Conservation (phyloP, 2,329 filamentous ascomycete genomes). For the Sordariomycetes sp. region DNA sequence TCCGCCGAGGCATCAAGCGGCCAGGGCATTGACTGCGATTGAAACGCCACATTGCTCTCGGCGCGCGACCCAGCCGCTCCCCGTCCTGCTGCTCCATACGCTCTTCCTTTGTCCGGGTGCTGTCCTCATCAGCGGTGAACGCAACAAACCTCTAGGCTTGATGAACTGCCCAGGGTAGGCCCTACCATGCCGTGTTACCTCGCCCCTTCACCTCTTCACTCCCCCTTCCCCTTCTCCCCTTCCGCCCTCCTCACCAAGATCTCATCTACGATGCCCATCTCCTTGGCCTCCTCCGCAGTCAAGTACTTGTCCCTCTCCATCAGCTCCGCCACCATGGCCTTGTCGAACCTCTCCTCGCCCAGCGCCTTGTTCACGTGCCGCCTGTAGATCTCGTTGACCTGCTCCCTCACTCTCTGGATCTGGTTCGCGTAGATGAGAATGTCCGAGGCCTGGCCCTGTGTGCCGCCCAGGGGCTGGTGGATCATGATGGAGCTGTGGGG, state of each 20-base stretch:
- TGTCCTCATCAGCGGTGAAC: background rate
- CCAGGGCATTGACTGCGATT: background rate
- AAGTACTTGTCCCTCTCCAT: conserved; percentile 98
- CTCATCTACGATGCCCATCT: conserved; percentile 85
- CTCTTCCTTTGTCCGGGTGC: background rate
- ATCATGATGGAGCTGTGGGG: conserved; percentile 97
- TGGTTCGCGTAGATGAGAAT: conserved; percentile 97
- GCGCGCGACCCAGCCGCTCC: background rate
- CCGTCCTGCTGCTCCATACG: background rate
- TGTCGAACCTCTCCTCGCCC: conserved; percentile 59
- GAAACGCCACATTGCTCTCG: background rate
- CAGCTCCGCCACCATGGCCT: conserved; percentile 70
- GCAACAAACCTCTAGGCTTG: background rate
- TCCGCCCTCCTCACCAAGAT: conserved; percentile 54
- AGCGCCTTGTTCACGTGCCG: conserved; percentile 69
- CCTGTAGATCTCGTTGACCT: conserved; percentile 84
- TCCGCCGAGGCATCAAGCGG: too few relatives aligned
- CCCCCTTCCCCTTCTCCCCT: background rate
- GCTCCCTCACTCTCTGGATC: conserved; percentile 73
- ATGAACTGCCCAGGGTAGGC: too few relatives aligned
- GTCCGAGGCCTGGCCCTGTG: conserved; percentile 55
- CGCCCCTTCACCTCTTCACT: background rate
- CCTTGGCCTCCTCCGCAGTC: conserved; percentile 74
- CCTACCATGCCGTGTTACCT: background rate
- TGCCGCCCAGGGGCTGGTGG: conserved; percentile 79